These are phyloP conservation scores for Aspergillus brasiliensis DNA, from an alignment of 2,329 filamentous ascomycete species.

Conservation along the genomic window DNA sequence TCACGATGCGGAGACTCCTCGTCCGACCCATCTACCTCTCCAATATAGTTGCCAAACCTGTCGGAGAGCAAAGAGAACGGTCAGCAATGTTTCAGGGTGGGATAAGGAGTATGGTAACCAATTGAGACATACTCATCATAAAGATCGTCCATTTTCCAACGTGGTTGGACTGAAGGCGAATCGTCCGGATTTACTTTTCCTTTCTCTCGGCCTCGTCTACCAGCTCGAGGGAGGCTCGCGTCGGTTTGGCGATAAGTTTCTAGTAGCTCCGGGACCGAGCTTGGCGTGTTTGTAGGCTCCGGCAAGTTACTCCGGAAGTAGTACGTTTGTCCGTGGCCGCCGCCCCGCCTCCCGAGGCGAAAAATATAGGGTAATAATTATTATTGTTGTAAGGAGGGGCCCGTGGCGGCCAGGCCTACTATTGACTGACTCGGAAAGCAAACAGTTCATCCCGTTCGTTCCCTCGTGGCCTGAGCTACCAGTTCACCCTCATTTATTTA, in stretches of 20 bases:
- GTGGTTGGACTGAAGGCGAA: not conserved
- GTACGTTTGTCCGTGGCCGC: conserved; percentile 9
- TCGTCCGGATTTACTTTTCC: not conserved
- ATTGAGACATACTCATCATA: conserved; percentile 78
- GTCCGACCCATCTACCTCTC: conserved; percentile 86
- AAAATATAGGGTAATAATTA: not conserved
- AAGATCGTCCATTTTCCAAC: conserved; percentile 77
- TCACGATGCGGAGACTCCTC: conserved; percentile 73
- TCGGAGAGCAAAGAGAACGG: conserved; percentile 15
- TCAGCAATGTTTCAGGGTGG: not conserved
- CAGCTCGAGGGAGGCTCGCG: not conserved
- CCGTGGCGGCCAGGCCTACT: not conserved
- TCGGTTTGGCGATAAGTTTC: not conserved
- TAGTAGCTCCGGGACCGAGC: conserved; percentile 8
- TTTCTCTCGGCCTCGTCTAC: not conserved
- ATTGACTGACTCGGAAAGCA: not conserved
- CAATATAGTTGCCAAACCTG: conserved; percentile 98
- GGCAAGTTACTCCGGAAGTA: conserved; percentile 5
- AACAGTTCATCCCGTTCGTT: not conserved
- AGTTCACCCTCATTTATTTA: too few species aligned
- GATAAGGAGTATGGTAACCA: not conserved
- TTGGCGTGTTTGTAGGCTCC: conserved; percentile 10
- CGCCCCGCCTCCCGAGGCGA: not conserved
- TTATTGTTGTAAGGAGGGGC: not conserved
- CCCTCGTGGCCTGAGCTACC: not conserved